Percentiles rank a stretch among this genome's conserved stretches.
These are phyloP conservation scores for Tephrocybe sp. DNA, from an alignment of 768 basidiomycete genomes.

Conservation along the genomic window DNA sequence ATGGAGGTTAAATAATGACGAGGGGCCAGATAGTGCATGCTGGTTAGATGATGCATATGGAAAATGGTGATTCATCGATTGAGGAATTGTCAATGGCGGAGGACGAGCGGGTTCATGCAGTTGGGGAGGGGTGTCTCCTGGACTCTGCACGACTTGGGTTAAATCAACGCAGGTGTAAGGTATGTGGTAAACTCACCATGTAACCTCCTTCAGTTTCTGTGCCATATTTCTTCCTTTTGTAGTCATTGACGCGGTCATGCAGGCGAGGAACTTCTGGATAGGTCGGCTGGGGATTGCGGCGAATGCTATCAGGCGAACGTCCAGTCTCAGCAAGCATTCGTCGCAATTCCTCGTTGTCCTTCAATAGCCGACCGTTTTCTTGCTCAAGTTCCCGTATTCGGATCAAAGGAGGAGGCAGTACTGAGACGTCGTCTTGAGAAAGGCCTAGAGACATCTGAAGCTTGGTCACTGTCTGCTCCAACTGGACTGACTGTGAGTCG, in stretches of 20 bases:
- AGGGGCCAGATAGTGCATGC: constrained; percentile 37
- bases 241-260: constrained; percentile 59
- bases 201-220: constrained; percentile 52
- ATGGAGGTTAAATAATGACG: constrained; percentile 51
- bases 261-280: constrained; percentile 45
- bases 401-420: constrained; percentile 66
- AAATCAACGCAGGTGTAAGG: neutral
- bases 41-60: constrained; percentile 36
- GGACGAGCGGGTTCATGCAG: constrained; percentile 37
- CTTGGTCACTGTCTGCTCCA: constrained; percentile 84
- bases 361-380: constrained; percentile 67
- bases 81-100: constrained; percentile 64
- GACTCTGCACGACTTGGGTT: too few relatives aligned
- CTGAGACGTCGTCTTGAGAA: constrained; percentile 71
- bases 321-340: constrained; percentile 54
- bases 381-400: constrained; percentile 83
- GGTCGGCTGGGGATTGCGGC: constrained; percentile 43
- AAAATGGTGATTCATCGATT: constrained; percentile 53
- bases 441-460: constrained; percentile 73
- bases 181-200: constrained; percentile 36
- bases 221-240: constrained; percentile 57
- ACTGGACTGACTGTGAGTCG: constrained; percentile 35
- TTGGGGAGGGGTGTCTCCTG: constrained; percentile 45
- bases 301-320: constrained; percentile 37
- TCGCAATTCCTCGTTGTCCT: constrained; percentile 75